These are phyloP conservation scores for Amanita rimosa DNA, from an alignment of 768 basidiomycete genomes.

Conservation along the genomic window DNA sequence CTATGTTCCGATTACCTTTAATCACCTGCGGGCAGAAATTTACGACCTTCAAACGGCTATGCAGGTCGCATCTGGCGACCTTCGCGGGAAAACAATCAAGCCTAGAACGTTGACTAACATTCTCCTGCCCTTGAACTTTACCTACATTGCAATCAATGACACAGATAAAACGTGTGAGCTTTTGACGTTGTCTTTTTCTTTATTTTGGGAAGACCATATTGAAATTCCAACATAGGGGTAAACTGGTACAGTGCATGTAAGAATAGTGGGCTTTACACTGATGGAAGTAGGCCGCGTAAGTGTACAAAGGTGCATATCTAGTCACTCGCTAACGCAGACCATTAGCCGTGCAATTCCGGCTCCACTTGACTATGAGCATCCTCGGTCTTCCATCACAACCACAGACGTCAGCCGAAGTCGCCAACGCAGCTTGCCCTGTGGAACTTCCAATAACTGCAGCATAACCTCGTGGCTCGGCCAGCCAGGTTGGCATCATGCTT, in stretches of 20 bases:
- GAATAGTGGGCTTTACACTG: slow-evolving; percentile 36
- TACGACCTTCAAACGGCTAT: slow-evolving; percentile 58
- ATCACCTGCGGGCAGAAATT: slow-evolving; percentile 50
- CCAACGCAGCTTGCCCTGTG: slow-evolving; percentile 58
- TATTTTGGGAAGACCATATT: neutral
- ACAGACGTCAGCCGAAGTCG: slow-evolving; percentile 42
- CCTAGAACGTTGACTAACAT: slow-evolving; percentile 59
- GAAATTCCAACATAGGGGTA: slow-evolving; percentile 32
- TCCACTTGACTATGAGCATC: slow-evolving; percentile 60
- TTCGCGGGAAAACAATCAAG: slow-evolving; percentile 46
- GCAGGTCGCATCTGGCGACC: slow-evolving; percentile 57
- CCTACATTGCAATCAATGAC: slow-evolving; percentile 68
- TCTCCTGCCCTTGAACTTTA: slow-evolving; percentile 71
- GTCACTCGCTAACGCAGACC: slow-evolving; percentile 8
- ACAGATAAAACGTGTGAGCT: slow-evolving; percentile 74
- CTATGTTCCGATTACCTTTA: slow-evolving; percentile 70
- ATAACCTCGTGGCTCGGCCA: slow-evolving; percentile 15
- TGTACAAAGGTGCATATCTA: slow-evolving; percentile 8
- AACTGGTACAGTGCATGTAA: slow-evolving; percentile 74
- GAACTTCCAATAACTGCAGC: slow-evolving; percentile 44
- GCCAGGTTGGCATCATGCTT: neutral
- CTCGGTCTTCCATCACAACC: slow-evolving; percentile 49
- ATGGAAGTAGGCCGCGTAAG: slow-evolving; percentile 52
- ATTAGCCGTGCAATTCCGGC: slow-evolving; percentile 48
- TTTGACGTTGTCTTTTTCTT: slow-evolving; percentile 1